Base-by-base conservation (phyloP, 441 rosid species). In the Flueggea neowawraea region DNA sequence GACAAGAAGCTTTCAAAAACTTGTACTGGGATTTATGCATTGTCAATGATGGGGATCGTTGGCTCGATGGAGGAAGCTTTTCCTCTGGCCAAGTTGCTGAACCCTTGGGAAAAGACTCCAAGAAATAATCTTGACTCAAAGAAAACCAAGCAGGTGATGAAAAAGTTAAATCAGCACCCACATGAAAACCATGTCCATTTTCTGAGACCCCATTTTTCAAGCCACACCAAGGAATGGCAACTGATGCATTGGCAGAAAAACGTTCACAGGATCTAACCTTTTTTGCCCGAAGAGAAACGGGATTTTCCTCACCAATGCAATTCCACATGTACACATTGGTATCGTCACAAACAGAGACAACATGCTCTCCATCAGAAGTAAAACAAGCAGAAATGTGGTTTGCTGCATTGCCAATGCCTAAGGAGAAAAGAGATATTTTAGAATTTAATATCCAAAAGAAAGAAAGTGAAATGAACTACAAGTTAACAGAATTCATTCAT, bases 31-130 rank as follows among this genome's bases (percentile, higher is more conserved):
- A 82, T 75, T 74, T 85, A 52, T 83, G 86, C 71, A 86, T 72
- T 4, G 80, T 58, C 54, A 82, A 70, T 17, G 86, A 70, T 13
- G 62, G 10, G 22, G 80, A 68, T 36, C 50, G 58, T 5, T 80
- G 71, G 66, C 76, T 78, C 0, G 90, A 78, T 28, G 70, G 10
- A 16, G 84, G 91, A 59, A 95, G 96, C 80, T 83, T 84, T 79
- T 95, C 99, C 69, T 91, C 99, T 0, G 99, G 99, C 98, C 98
- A 95, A 17, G 99, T 95, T 0, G 96, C 97, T 0, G 95, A 80
- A 60, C 96, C 88, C 70, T 86, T 91, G 2, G 99, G 91, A 67
- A 80, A 73, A n/a, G 88, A 78, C 79, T 86, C 95, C 15, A 85
- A 73, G 61, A 73, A 65, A 62, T 77, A 81, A 51, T 86, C 97